Evolutionary conservation across 768 basidiomycete species (phyloP).

Genomic region (Hebeloma cylindrosporum): DNA sequence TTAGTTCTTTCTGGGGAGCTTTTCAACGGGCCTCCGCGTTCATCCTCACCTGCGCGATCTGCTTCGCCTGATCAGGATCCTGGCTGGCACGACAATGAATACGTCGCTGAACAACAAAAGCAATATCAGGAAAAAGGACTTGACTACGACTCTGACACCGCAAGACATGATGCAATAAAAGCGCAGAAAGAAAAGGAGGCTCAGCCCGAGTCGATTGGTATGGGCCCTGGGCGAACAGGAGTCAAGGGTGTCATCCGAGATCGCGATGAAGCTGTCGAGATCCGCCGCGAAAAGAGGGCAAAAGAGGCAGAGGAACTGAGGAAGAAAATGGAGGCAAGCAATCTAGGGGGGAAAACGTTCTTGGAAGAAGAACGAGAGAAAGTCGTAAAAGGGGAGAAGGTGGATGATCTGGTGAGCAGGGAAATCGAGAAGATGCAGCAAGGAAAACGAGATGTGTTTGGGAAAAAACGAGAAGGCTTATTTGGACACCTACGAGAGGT

Average conservation of each 20-base stretch:
- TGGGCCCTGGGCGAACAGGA: conserved; percentile 84
- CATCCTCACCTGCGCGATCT: conserved; percentile 66
- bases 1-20: conserved; percentile 77
- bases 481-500: conserved; percentile 86
- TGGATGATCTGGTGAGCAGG: conserved; percentile 44
- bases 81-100: conserved; percentile 55
- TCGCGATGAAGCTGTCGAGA: conserved; percentile 62
- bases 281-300: conserved; percentile 52
- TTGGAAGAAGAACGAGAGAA: conserved; percentile 75
- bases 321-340: conserved; percentile 60
- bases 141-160: conserved; percentile 45
- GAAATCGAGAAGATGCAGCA: conserved; percentile 39
- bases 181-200: conserved; percentile 33
- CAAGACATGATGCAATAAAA: conserved; percentile 35
- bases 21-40: conserved; percentile 54
- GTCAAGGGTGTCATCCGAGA: conserved; percentile 90
- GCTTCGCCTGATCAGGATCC: conserved; percentile 52
- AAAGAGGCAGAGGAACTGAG: conserved; percentile 54
- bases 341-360: conserved; percentile 68
- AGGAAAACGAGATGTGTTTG: conserved; percentile 45
- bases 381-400: conserved; percentile 42
- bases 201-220: conserved; percentile 63
- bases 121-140: conserved; percentile 35
- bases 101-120: conserved; percentile 36
- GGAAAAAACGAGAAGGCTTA: conserved; percentile 48